Evolutionary conservation across 2,329 filamentous ascomycete genomes (phyloP).

Genomic region (Colletotrichum sp.): DNA sequence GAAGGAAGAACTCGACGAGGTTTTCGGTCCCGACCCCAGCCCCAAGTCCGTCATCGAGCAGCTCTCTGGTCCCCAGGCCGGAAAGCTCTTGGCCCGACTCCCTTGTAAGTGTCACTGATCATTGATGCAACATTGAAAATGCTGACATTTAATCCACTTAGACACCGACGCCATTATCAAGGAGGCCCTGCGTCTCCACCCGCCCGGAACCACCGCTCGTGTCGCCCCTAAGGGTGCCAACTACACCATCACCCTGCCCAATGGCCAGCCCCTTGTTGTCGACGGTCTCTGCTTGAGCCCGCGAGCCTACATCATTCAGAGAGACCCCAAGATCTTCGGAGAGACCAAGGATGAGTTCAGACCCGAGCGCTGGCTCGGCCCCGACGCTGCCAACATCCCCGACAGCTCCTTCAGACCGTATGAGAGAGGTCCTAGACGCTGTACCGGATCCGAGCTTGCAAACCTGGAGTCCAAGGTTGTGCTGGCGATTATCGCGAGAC

Average conservation of each 20-base stretch:
- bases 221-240: conserved; percentile 17
- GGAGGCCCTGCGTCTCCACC: conserved; percentile 38
- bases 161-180: conserved; percentile 40
- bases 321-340: conserved; percentile 36
- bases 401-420: conserved; percentile 11
- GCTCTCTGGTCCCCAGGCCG: conserved; percentile 29
- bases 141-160: background rate
- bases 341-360: conserved; percentile 37
- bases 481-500: conserved; percentile 1
- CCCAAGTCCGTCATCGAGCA: conserved; percentile 27
- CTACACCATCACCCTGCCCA: conserved; percentile 29
- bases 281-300: conserved; percentile 39
- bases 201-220: conserved; percentile 36
- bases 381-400: conserved; percentile 3
- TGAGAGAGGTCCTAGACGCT: conserved; percentile 5
- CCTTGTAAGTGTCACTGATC: conserved; percentile 16
- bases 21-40: conserved; percentile 33
- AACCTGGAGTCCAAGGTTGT: conserved; percentile 7
- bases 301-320: conserved; percentile 36
- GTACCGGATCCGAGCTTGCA: conserved; percentile 10
- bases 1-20: conserved; percentile 36
- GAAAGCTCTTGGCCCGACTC: conserved; percentile 35
- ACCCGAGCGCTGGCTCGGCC: conserved; percentile 43
- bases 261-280: conserved; percentile 30
- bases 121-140: background rate